Base-by-base conservation (phyloP, 495 filamentous ascomycete species). In the Penicillium bialowiezense region DNA sequence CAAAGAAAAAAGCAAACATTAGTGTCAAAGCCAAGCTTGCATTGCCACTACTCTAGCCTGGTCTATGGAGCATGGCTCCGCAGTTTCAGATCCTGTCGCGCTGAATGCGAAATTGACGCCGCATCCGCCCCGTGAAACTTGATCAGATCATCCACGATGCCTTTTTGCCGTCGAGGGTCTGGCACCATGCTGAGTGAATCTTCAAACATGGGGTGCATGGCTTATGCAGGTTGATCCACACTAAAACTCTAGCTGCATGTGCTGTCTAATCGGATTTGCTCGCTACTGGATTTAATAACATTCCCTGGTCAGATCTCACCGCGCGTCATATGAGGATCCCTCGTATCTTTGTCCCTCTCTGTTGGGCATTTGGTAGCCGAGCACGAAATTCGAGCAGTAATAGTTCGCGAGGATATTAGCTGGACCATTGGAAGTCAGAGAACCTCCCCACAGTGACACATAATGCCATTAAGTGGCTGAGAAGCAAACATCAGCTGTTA, bases 71-170 rank as follows among this genome's bases (percentile, higher is more conserved):
- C n/a, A n/a, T n/a, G 47, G 36, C 41, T 41, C 41, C 46, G 41
- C 35, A 29, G 4, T 5, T 24, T 23, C 26, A 12, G 23, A 33
- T n/a, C 9, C 10, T 46, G 28, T 34, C 19, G 13, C 15, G 35
- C 24, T 21, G 9, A 42, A 44, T 36, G 52, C 48, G 41, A 59
- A 38, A 12, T 49, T 51, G 35, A 57, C 20, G 50, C 43, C 44
- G 28, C 18, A 44, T 39, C 10, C 34, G 40, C 23, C 18, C 18
- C 39, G 8, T 23, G 13, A 41, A 7, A 29, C 24, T 19, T 15
- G 39, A 28, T 33, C 26, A 19, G 21, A 3, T 29, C 43, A 12
- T n/a, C 21, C 8, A 9, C 13, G 9, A 19, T 20, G 7, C 7
- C 2, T 3, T 17, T 36, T 52, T 51, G 44, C 44, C 40, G 49